Conservation (phyloP, 768 basidiomycete genomes). For the Neoboletus subvelutipes region DNA sequence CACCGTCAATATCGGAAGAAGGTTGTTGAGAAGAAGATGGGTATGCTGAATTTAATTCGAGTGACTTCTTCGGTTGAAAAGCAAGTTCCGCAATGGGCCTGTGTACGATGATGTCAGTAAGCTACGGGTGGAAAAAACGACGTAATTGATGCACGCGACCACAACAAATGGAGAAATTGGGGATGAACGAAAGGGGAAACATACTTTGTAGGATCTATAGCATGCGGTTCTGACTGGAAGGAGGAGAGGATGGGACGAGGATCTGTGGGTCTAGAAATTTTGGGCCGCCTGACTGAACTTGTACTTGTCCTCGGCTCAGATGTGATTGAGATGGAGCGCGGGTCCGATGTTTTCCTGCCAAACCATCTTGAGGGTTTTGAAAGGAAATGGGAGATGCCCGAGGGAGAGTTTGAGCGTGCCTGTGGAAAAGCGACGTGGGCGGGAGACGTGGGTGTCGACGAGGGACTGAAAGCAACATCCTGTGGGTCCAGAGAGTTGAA, state of each 20-base stretch:
- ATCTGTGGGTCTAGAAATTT: slow-evolving; percentile 84
- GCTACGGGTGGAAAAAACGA: background rate
- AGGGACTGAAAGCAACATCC: slow-evolving; percentile 26
- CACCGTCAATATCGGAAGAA: slow-evolving; percentile 32
- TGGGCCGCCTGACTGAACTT: slow-evolving; percentile 59
- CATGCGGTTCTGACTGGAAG: slow-evolving; percentile 47
- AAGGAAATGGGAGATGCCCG: slow-evolving; percentile 62
- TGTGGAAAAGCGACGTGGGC: slow-evolving; percentile 40
- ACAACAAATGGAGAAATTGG: background rate
- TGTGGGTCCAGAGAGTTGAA: slow-evolving; percentile 42
- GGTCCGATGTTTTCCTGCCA: slow-evolving; percentile 54
- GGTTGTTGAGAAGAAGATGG: slow-evolving; percentile 33
- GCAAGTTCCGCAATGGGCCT: slow-evolving; percentile 72
- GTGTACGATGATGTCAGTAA: slow-evolving; percentile 23
- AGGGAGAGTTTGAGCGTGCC: slow-evolving; percentile 62
- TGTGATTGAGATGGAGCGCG: slow-evolving; percentile 41
- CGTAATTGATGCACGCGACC: slow-evolving; percentile 12
- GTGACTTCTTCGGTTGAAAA: slow-evolving; percentile 42
- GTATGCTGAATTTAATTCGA: slow-evolving; percentile 39
- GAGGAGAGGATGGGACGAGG: slow-evolving; percentile 66
- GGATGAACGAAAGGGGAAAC: slow-evolving; percentile 20
- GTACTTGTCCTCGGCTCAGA: slow-evolving; percentile 51
- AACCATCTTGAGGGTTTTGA: slow-evolving; percentile 76
- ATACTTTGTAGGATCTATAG: slow-evolving; percentile 52
- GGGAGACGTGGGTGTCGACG: slow-evolving; percentile 33